Conservation (phyloP, 768 basidiomycete genomes). For the Collybiopsis luxurians region DNA sequence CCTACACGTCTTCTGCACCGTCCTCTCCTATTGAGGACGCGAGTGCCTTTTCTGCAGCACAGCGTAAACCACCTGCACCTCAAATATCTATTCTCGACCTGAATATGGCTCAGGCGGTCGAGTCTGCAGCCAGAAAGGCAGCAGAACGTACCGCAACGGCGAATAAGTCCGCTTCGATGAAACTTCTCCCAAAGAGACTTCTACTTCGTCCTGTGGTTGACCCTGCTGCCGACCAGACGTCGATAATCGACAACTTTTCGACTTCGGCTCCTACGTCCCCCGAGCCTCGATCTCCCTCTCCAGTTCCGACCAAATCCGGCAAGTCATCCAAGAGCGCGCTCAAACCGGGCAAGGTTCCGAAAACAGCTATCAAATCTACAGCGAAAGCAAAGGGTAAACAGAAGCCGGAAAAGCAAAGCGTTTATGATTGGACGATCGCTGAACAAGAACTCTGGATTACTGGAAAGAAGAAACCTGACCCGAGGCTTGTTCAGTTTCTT, state of each 20-base stretch:
- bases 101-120: too few species aligned
- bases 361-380: neutral
- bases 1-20: neutral
- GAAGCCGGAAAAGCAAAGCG: too few species aligned
- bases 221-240: neutral
- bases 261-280: neutral
- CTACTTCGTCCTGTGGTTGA: neutral
- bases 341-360: neutral
- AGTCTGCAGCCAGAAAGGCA: neutral
- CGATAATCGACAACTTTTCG: neutral
- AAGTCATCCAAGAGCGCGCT: neutral
- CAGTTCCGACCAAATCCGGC: neutral
- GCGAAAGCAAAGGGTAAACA: neutral
- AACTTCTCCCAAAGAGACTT: neutral
- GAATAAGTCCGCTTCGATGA: neutral
- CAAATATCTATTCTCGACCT: neutral
- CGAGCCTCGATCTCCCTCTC: neutral
- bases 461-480: neutral
- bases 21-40: constrained; percentile 4
- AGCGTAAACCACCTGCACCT: neutral
- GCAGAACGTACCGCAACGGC: neutral
- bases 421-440: too few species aligned
- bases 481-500: neutral
- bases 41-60: neutral
- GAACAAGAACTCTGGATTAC: neutral